Base-by-base conservation (phyloP, 75 land plant species). In the Cupressus sempervirens region DNA sequence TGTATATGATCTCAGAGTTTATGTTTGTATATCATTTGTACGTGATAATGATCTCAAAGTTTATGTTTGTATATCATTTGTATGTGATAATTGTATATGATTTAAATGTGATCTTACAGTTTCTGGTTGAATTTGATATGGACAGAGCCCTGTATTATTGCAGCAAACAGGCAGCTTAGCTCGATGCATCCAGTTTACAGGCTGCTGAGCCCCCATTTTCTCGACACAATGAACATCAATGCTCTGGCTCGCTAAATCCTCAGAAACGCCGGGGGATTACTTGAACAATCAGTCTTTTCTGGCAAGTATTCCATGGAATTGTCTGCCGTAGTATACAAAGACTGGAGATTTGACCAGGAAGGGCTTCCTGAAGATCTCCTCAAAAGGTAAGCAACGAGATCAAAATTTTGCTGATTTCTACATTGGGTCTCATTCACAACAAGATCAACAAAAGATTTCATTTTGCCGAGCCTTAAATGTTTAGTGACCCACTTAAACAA, bases 121-220 rank as follows among this genome's bases (percentile, higher is more conserved):
- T n/a, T n/a, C n/a, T n/a, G n/a, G n/a, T n/a, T n/a, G n/a, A n/a
- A n/a, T n/a, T n/a, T n/a, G n/a, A n/a, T n/a, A n/a, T n/a, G n/a
- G n/a, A 92, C 93, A 20, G 96, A 95, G 82, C 96, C 96, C 23
- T 92, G 92, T 68, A 84, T 95, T 29, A 95, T 95, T 50, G 94
- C 94, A 18, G 86, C 92, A 23, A 82, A 93, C 53, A 77, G 96
- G 80, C 96, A 93, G 73, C 76, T 95, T 80, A 95, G 96, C 82
- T 90, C 86, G 15, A 53, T 91, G 70, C 96, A 95, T 88, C 96
- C 96, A 8, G 88, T 95, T 70, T 45, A 88, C 81, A 89, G 90
- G 84, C 91, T 95, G 53, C 62, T 95, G 68, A 87, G 79, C 38
- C 94, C 94, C 23, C 96, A 95, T 56, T 95, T 89, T 89, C 87